Evolutionary conservation across 257 asterid genomes (phyloP).

Genomic region (Plantago elongata): DNA sequence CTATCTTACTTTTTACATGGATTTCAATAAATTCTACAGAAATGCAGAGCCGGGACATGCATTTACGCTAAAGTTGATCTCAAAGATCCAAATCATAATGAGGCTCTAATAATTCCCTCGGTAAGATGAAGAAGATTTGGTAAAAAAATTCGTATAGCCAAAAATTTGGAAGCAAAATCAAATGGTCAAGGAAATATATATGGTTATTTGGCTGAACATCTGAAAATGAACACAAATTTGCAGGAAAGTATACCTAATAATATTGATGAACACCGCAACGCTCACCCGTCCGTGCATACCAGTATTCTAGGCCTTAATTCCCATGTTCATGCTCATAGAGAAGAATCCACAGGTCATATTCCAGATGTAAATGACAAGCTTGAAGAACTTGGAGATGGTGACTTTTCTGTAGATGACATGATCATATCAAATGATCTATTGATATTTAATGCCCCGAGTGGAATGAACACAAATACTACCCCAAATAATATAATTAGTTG

Average conservation of each 20-base stretch:
- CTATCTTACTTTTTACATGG: neutral
- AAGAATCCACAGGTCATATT: no score
- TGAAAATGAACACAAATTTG: neutral
- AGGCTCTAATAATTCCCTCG: neutral
- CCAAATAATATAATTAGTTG: neutral
- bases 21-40: conserved; percentile 3
- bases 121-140: conserved; percentile 3
- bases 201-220: no score
- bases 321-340: neutral
- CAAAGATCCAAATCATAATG: no score
- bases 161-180: neutral
- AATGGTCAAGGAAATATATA: neutral
- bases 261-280: no score
- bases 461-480: neutral
- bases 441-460: neutral
- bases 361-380: neutral
- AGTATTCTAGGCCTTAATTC: no score
- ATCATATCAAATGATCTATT: neutral
- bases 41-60: conserved; percentile 26
- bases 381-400: neutral
- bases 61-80: neutral
- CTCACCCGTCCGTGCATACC: no score
- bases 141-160: neutral
- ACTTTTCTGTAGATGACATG: neutral
- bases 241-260: no score